Percentiles rank a stretch among this genome's conserved stretches.
Conservation (phyloP, 2,329 filamentous ascomycete genomes). For the Colletotrichum nymphaeae region DNA sequence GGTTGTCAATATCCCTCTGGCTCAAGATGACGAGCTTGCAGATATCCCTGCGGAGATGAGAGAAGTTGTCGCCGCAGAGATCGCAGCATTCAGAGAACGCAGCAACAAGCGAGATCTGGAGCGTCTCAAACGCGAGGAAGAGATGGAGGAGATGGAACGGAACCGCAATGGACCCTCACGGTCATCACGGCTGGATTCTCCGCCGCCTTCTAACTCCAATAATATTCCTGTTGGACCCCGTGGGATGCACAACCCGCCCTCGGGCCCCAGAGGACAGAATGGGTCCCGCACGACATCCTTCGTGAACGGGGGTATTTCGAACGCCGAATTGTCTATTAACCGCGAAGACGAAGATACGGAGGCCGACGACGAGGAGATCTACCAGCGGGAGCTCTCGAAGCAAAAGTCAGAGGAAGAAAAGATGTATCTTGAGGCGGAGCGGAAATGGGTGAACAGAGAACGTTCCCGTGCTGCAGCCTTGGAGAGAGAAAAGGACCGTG, state of each 20-base stretch:
- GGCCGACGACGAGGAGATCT: conserved; percentile 87
- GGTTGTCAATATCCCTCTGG: conserved; percentile 89
- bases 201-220: conserved; percentile 73
- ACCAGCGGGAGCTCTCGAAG: conserved; percentile 77
- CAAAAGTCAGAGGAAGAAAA: conserved; percentile 82
- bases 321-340: conserved; percentile 66
- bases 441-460: conserved; percentile 92
- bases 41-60: conserved; percentile 98
- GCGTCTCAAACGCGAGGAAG: conserved; percentile 87
- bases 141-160: conserved; percentile 87
- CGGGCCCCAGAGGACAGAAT: conserved; percentile 73
- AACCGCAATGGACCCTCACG: conserved; percentile 75
- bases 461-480: conserved; percentile 84
- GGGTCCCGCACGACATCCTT: conserved; percentile 75
- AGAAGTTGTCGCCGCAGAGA: conserved; percentile 93
- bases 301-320: conserved; percentile 80
- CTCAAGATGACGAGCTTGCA: conserved; percentile 90
- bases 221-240: conserved; percentile 82
- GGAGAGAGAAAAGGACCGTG: conserved; percentile 84
- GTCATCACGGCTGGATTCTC: conserved; percentile 77
- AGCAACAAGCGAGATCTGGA: conserved; percentile 91
- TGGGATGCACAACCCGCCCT: conserved; percentile 79
- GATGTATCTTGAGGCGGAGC: conserved; percentile 84
- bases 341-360: conserved; percentile 88
- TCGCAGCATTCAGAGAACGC: conserved; percentile 91